Base-by-base conservation (phyloP, 495 filamentous ascomycete species). In the Talaromyces nanjingensis region DNA sequence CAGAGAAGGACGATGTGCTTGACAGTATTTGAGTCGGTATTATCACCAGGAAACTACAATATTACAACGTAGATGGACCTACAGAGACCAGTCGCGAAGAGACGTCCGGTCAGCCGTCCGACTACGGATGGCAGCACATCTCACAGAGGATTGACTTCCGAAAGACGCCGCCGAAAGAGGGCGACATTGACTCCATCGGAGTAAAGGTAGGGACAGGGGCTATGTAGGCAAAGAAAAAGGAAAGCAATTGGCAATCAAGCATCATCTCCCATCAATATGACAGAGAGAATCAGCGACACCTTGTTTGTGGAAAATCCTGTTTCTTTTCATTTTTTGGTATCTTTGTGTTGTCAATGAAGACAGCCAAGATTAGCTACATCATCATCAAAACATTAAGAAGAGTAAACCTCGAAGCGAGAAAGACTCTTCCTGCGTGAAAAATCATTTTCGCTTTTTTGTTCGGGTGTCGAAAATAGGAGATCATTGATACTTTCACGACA, bases 261-360 rank as follows among this genome's bases (percentile, higher is more conserved):
- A 69, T 94, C 85, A 85, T 90, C 89, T 75, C 79, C 79, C 42
- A 16, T 59, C 53, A 16, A 56, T 22, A 16, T 59, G 45, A 70
- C 56, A 66, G 73, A 74, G 77, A 83, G 87, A 91, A 83, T 93
- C 88, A 72, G 90, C 90, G 91, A 96, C 91, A 94, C 91, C 91
- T 93, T 81, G 77, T 79, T 77, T 81, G 80, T 81, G 74, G 78
- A 82, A 82, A 79, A 81, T 82, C 78, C 16, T 59, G 56, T 59
- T 59, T 59, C 27, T 59, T 83, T 84, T 83, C 81, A 83, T 87
- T 86, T 70, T 73, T 74, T 56, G 49, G 18, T 54, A 25, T 54
- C 49, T 25, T 54, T 54, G 49, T 71, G 52, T 63, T 77, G 76
- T 69, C 71, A 67, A 70, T 71, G 67, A 72, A 69, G 68, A 56